Base-by-base conservation (phyloP, 2,329 filamentous ascomycete species). In the Diaporthe velutina region DNA sequence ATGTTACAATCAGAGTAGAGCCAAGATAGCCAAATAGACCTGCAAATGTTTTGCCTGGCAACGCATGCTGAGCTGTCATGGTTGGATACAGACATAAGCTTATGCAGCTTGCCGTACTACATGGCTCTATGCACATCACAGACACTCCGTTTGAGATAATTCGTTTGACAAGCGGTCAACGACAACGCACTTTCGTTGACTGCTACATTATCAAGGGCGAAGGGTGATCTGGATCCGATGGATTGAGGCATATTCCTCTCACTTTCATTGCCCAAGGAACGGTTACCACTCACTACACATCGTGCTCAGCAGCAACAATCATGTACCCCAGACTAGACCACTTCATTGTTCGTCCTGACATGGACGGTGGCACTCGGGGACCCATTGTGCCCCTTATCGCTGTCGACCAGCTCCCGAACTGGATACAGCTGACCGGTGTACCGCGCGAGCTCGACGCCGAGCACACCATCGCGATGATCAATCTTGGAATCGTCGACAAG, bases 1-100 rank as follows among this genome's bases (percentile, higher is more conserved):
- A 94, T 80, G 94, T 91, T 13, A 90, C 84, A 77, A 89, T 98
- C 48, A 88, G 95, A 52, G 90, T 98, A 42, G 94, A 96, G 80
- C 74, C 85, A 67, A 83, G 82, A 71, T 84, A 75, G 71, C 64
- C 10, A 70, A 48, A 25, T n/a, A 70, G 38, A 38, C 8, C 40
- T 17, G 12, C 22, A 33, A 13, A 33, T n/a, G n/a, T n/a, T 70
- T 33, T 25, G 45, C 25, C 13, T 54, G 10, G n/a, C 30, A 40
- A 25, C 38, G 15, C 40, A 67, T 6, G 25, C 17, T 30, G n/a
- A 40, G 25, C n/a, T 42, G 60, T 10, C 2, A 45, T 38, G 15
- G 28, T 10, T 30, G 73, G 35, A 45, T 73, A 55, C 70, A 73
- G 58, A 68, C 50, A 42, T 48, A 66, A 66, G 55, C 66, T 74